Conservation (phyloP, 1,284 basidiomycete genomes). For the Marasmius oreades region DNA sequence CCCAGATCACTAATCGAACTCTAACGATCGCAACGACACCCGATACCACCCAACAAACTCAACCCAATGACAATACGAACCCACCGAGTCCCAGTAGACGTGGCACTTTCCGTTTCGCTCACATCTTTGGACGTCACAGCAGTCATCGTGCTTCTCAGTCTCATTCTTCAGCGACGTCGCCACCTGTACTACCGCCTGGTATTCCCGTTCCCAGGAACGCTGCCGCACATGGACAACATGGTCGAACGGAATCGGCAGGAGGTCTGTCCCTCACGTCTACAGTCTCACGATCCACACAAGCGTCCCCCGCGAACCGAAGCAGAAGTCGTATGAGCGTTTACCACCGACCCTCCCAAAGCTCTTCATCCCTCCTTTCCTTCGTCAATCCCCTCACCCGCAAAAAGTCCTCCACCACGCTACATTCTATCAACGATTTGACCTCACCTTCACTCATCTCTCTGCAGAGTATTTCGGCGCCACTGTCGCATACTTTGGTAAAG, state of each 20-base stretch:
- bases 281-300: constrained; percentile 3
- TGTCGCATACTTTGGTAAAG: constrained; percentile 46
- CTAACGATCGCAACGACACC: not conserved
- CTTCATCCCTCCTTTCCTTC: constrained; percentile 31
- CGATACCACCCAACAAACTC: not conserved
- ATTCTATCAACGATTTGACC: constrained; percentile 30
- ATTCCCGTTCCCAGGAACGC: constrained; percentile 3
- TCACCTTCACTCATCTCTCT: constrained; percentile 48
- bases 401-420: constrained; percentile 31
- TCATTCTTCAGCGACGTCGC: not conserved
- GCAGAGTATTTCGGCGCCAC: constrained; percentile 47
- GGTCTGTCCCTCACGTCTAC: constrained; percentile 12
- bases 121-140: constrained; percentile 11
- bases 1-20: not conserved
- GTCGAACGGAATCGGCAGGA: constrained; percentile 9
- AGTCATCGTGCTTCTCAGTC: constrained; percentile 1
- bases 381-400: constrained; percentile 34
- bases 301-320: not conserved
- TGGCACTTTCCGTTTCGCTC: constrained; percentile 8
- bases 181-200: constrained; percentile 4
- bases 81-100: constrained; percentile 8
- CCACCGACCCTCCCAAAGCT: constrained; percentile 14
- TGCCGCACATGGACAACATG: not conserved
- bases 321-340: not conserved
- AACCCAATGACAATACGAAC: not conserved